These are phyloP conservation scores for Cercospora janseana DNA, from an alignment of 2,329 filamentous ascomycete genomes.

Conservation along the genomic window DNA sequence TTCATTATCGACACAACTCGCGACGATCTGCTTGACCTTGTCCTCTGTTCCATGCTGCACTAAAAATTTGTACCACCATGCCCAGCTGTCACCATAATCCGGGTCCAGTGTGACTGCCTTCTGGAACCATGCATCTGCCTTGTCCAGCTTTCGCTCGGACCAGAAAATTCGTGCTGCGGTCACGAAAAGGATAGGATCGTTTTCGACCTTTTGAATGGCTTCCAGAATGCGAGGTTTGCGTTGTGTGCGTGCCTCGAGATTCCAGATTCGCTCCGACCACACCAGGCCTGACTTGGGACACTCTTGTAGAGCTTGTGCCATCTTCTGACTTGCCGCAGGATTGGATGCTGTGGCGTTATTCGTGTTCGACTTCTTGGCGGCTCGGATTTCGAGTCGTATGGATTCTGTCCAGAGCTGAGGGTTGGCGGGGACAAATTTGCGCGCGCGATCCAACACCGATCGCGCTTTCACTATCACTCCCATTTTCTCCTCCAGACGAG, in stretches of 20 bases:
- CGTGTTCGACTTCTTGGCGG: slow-evolving; percentile 63
- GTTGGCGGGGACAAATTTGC: slow-evolving; percentile 81
- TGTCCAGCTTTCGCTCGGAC: slow-evolving; percentile 87
- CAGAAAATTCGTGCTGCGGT: slow-evolving; percentile 95
- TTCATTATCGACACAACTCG: slow-evolving; percentile 77
- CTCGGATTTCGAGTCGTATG: slow-evolving; percentile 86
- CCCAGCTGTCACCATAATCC: slow-evolving; percentile 90
- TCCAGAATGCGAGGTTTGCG: slow-evolving; percentile 88
- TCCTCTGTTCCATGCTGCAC: slow-evolving; percentile 90
- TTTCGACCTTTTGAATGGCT: slow-evolving; percentile 95
- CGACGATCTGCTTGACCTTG: slow-evolving; percentile 80
- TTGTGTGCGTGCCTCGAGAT: slow-evolving; percentile 86
- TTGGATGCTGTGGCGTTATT: not conserved
- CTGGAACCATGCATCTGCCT: slow-evolving; percentile 95
- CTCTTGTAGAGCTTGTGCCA: slow-evolving; percentile 91
- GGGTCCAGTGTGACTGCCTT: slow-evolving; percentile 86
- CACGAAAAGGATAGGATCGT: slow-evolving; percentile 83
- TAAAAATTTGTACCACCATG: slow-evolving; percentile 96
- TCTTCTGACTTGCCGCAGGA: slow-evolving; percentile 80
- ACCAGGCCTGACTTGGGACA: slow-evolving; percentile 82
- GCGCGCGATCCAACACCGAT: slow-evolving; percentile 86
- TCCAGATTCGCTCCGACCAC: slow-evolving; percentile 94
- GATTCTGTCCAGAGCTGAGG: slow-evolving; percentile 87
- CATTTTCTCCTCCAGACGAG: slow-evolving; percentile 79
- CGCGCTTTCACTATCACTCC: slow-evolving; percentile 88